Conservation (phyloP, 139 green algal species). For the Spirogloea muscicola region DNA sequence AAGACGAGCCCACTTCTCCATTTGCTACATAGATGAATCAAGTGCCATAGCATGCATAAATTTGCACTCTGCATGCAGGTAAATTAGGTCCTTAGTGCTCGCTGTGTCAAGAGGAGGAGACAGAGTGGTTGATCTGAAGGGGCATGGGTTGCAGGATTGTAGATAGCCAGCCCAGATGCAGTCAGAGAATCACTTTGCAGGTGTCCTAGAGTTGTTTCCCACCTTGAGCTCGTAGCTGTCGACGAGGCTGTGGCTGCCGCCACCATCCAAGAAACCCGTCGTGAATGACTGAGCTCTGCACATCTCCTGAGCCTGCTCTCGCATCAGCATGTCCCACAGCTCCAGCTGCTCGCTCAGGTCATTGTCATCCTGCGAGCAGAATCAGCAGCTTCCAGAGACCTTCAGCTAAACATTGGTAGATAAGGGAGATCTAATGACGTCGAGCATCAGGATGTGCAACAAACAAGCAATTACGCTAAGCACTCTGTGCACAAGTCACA, state of each 20-base stretch:
- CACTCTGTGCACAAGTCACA: background rate
- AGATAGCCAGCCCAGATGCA: too few relatives aligned
- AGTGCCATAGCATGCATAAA: too few relatives aligned
- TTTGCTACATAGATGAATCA: too few relatives aligned
- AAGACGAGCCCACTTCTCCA: too few relatives aligned
- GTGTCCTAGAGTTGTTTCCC: too few relatives aligned
- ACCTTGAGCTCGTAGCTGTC: constrained; percentile 42
- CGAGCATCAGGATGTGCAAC: background rate
- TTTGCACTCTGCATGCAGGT: too few relatives aligned
- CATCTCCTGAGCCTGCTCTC: constrained; percentile 8
- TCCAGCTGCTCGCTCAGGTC: constrained; percentile 25
- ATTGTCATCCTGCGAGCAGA: constrained; percentile 14
- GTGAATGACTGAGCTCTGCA: constrained; percentile 14
- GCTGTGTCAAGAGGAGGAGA: too few relatives aligned
- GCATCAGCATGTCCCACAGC: constrained; percentile 22
- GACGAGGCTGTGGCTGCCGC: constrained; percentile 11
- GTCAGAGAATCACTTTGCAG: too few relatives aligned
- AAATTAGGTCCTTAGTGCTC: too few relatives aligned
- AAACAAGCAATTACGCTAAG: background rate
- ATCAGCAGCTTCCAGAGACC: background rate
- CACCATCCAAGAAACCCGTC: constrained; percentile 27
- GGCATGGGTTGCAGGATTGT: too few relatives aligned
- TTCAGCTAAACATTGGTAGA: background rate
- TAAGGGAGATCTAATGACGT: background rate
- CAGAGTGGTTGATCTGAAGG: too few relatives aligned